Evolutionary conservation across 768 basidiomycete genomes (phyloP).

Genomic region (Lanmaoa rubissima): DNA sequence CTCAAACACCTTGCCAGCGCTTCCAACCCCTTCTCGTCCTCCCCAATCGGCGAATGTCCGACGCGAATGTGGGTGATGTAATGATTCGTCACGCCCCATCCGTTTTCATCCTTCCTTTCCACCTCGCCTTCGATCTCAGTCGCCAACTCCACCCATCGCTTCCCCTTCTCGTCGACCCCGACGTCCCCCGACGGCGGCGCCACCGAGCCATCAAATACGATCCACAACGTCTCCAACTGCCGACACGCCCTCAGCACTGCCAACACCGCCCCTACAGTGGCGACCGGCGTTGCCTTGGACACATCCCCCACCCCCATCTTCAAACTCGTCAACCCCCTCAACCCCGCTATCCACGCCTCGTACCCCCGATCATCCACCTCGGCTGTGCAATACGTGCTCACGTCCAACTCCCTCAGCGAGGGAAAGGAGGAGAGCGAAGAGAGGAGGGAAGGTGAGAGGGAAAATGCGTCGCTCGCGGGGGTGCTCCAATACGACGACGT

Average conservation of each 20-base stretch:
- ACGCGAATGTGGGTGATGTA: slow-evolving; percentile 16
- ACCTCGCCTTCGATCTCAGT: neutral
- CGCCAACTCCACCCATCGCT: neutral
- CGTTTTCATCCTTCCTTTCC: neutral
- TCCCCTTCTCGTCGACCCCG: neutral
- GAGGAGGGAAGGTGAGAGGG: slow-evolving; percentile 15
- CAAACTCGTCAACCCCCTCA: slow-evolving; percentile 13
- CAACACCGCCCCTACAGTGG: slow-evolving; percentile 20
- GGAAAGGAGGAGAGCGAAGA: slow-evolving; percentile 16
- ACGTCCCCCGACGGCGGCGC: neutral
- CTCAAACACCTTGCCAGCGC: slow-evolving; percentile 17
- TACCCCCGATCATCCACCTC: slow-evolving; percentile 22
- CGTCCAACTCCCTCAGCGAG: slow-evolving; percentile 16
- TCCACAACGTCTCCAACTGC: slow-evolving; percentile 16
- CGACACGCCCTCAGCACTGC: slow-evolving; percentile 22
- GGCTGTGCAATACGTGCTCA: slow-evolving; percentile 19
- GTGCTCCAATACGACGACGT: slow-evolving; percentile 30
- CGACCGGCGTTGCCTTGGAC: slow-evolving; percentile 15
- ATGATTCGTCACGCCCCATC: slow-evolving; percentile 21
- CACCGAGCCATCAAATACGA: slow-evolving; percentile 23
- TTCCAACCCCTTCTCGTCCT: slow-evolving; percentile 3
- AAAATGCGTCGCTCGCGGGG: slow-evolving; percentile 22
- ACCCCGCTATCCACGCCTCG: slow-evolving; percentile 10
- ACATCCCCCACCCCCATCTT: slow-evolving; percentile 22
- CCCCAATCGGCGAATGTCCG: slow-evolving; percentile 25